phyloP scores from a whole-genome alignment of 2,329 filamentous ascomycete species.

The Lasiodiplodia gonubiensis region DNA sequence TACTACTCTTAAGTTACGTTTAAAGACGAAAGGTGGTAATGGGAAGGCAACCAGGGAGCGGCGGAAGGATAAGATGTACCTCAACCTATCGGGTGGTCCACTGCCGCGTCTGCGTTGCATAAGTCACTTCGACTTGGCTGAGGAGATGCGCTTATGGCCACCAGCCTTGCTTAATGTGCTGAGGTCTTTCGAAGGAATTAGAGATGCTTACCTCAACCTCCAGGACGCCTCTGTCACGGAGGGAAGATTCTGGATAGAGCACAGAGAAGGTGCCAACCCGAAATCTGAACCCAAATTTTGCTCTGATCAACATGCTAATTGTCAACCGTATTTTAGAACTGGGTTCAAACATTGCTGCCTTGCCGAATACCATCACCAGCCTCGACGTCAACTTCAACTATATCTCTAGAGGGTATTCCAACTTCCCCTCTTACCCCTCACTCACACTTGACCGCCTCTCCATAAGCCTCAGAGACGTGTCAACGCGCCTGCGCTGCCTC shows the following conservation, averaged over 20 bases:
- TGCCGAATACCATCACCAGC: background rate
- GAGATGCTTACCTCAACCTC: background rate
- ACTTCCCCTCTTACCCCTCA: background rate
- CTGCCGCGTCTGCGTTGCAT: background rate
- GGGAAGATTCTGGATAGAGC: background rate
- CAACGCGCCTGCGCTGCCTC: background rate
- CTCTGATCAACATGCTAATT: background rate
- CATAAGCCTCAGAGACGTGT: background rate
- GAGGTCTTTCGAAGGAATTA: background rate
- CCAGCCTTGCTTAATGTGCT: background rate
- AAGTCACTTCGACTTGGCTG: background rate
- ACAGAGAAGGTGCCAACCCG: background rate
- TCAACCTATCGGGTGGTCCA: background rate
- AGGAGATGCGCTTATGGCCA: background rate
- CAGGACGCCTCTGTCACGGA: background rate
- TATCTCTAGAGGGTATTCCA: background rate
- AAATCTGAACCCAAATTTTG: too few relatives aligned
- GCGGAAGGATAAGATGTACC: background rate
- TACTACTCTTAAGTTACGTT: too few relatives aligned
- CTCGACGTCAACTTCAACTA: background rate
- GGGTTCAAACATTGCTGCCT: background rate
- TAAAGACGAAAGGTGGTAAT: background rate
- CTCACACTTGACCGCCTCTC: background rate
- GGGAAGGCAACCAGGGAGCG: background rate
- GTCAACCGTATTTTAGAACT: background rate